Conservation (phyloP, 1,284 basidiomycete species). For the Rhodofomes roseus region DNA sequence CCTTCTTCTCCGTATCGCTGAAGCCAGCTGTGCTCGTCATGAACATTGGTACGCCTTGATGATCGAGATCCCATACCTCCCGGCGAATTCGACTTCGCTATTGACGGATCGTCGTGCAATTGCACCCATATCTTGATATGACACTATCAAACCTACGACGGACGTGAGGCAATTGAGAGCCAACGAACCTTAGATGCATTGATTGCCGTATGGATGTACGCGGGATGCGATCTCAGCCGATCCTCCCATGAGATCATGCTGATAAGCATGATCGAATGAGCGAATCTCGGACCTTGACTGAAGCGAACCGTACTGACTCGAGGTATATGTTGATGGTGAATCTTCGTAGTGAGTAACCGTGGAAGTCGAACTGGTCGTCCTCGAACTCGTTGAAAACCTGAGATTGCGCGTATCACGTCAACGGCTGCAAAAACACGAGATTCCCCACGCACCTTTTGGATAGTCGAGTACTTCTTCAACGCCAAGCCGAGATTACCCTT, state of each 20-base stretch:
- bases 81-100: slow-evolving; percentile 41
- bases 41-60: not conserved
- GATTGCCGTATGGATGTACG: slow-evolving; percentile 75
- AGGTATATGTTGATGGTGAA: slow-evolving; percentile 86
- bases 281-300: not conserved
- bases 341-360: slow-evolving; percentile 90
- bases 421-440: not conserved
- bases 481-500: slow-evolving; percentile 75
- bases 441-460: slow-evolving; percentile 57
- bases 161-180: not conserved
- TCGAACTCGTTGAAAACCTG: slow-evolving; percentile 86
- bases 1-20: slow-evolving; percentile 79
- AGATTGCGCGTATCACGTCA: slow-evolving; percentile 1
- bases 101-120: slow-evolving; percentile 72
- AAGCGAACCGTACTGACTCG: slow-evolving; percentile 43
- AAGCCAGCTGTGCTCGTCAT: slow-evolving; percentile 31
- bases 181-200: slow-evolving; percentile 57
- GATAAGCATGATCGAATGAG: not conserved
- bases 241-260: slow-evolving; percentile 88
- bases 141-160: not conserved
- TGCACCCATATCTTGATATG: slow-evolving; percentile 64
- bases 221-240: slow-evolving; percentile 68
- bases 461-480: slow-evolving; percentile 81
- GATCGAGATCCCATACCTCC: slow-evolving; percentile 28
- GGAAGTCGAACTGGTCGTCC: slow-evolving; percentile 99